Evolutionary conservation across 2,329 filamentous ascomycete genomes (phyloP).

Genomic region (Phoma sp.): DNA sequence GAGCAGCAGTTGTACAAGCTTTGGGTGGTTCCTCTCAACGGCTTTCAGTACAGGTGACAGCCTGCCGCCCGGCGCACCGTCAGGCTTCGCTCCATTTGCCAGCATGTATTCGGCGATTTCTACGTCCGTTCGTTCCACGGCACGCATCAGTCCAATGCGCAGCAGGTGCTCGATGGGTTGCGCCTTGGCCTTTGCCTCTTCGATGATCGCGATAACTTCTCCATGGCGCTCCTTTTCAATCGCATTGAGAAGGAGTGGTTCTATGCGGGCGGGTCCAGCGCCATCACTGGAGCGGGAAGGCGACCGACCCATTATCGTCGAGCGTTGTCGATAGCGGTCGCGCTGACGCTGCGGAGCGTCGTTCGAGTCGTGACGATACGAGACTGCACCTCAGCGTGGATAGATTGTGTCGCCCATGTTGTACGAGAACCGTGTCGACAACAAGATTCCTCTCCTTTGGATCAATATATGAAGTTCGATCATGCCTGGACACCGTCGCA

Average conservation of each 20-base stretch:
- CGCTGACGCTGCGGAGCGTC: background rate
- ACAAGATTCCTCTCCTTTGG: background rate
- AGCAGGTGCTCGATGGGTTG: constrained; percentile 44
- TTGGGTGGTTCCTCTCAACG: constrained; percentile 38
- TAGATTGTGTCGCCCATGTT: constrained; percentile 17
- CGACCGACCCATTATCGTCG: constrained; percentile 41
- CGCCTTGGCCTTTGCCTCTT: constrained; percentile 39
- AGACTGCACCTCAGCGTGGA: constrained; percentile 11
- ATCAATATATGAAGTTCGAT: constrained; percentile 1
- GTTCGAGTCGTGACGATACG: constrained; percentile 15
- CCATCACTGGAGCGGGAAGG: constrained; percentile 47
- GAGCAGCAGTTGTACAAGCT: constrained; percentile 41
- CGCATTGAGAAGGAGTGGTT: constrained; percentile 45
- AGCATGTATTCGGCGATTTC: constrained; percentile 42
- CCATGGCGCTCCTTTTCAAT: constrained; percentile 41
- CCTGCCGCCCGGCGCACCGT: constrained; percentile 40
- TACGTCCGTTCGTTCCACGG: constrained; percentile 41
- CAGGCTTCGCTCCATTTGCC: constrained; percentile 42
- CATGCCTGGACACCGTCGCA: constrained; percentile 20
- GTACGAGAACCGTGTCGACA: constrained; percentile 9
- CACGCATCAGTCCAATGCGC: constrained; percentile 46
- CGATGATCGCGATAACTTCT: constrained; percentile 45
- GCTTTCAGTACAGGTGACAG: constrained; percentile 41
- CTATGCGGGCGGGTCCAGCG: constrained; percentile 39
- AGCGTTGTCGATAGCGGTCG: constrained; percentile 3